phyloP scores from a whole-genome alignment of 768 basidiomycete genomes.

The Boletus insuetus region DNA sequence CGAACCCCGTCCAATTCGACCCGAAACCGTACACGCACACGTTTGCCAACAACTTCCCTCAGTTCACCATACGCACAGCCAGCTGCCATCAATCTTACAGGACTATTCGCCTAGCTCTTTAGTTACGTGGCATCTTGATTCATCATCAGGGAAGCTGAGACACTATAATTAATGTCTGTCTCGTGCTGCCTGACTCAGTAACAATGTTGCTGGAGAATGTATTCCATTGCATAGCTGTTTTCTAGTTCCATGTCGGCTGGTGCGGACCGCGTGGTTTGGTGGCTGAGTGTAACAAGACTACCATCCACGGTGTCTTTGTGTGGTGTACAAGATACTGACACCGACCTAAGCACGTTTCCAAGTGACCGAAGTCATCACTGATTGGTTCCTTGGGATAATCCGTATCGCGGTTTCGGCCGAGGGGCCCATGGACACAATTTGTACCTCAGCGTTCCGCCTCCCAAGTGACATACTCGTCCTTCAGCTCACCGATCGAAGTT shows the following conservation, averaged over 20 bases:
- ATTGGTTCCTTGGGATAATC: constrained; percentile 1
- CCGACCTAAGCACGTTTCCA: constrained; percentile 7
- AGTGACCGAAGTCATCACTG: constrained; percentile 3
- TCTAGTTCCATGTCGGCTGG: background rate
- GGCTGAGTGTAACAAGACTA: background rate
- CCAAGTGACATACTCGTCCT: background rate
- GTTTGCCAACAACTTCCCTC: background rate
- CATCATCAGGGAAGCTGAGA: background rate
- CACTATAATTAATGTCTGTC: background rate
- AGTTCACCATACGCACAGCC: background rate
- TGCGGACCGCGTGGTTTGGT: background rate
- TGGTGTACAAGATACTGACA: background rate
- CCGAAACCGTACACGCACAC: background rate
- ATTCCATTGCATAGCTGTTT: background rate
- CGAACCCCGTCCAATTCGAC: background rate
- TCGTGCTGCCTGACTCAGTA: background rate
- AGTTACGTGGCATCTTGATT: background rate
- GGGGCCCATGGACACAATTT: no score
- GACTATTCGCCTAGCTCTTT: background rate
- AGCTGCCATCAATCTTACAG: background rate
- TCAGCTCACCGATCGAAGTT: background rate
- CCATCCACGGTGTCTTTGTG: no score
- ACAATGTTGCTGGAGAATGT: background rate
- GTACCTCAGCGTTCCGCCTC: no score
- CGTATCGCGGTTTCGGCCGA: constrained; percentile 10